Base-by-base conservation (phyloP, 495 filamentous ascomycete species). In the Penicillium manginii region DNA sequence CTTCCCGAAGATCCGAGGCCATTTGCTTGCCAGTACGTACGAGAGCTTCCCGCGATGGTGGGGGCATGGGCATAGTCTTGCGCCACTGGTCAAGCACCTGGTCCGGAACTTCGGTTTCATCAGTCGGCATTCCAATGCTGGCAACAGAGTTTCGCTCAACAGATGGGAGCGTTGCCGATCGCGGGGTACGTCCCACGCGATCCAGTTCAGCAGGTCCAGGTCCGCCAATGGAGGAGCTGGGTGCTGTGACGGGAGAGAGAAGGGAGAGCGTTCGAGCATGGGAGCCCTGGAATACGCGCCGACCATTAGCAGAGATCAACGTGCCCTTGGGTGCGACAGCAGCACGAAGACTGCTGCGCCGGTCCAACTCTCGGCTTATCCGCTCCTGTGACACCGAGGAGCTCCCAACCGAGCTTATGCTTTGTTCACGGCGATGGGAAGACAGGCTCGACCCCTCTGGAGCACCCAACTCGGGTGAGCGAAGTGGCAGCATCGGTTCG, bases 1-100 rank as follows among this genome's bases (percentile, higher is more conserved):
- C 94, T 40, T 92, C 86, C 60, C 87, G 87, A 64, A 98, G 83
- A 71, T 96, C 94, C 9, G 88, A 89, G 2, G 94, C 93, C 71
- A 98, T 90, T 69, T 96, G 91, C 66, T 92, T 92, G 47, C 88
- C 86, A 1, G 87, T 88, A 51, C 81, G 82, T 57, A 90, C 65
- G 32, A 91, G 68, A 14, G 77, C 76, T 39, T 90, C 88, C 12
- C 78, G 67, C 7, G 78, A 81, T 22, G 78, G 72, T 2, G 77
- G 75, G 8, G 78, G 77, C 67, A 79, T 67, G 9, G 78, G 77
- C 69, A 79, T 67, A 17, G 69, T 76, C 49, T 73, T 73, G 5
- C 72, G 72, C 75, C 74, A 78, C 61, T 78, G 69, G 0, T 74
- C 59, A 17, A 74, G 60, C 47, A 73, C 54, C 50, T 75, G 70